These are phyloP conservation scores for Trichosporon sp. DNA, from an alignment of 1,284 basidiomycete species.

Conservation along the genomic window DNA sequence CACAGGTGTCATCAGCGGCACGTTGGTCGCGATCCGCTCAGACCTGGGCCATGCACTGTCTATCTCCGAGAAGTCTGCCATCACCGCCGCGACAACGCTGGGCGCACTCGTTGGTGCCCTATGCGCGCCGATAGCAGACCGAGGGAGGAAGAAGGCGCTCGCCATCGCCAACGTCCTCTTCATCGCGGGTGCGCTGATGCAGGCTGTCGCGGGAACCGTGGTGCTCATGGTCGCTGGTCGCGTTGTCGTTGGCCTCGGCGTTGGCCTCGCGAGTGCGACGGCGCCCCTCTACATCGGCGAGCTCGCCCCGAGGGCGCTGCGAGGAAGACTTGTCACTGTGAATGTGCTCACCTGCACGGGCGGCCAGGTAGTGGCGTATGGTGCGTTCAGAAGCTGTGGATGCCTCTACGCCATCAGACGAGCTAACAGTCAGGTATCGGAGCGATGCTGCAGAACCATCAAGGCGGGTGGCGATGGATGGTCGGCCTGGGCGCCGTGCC, in stretches of 20 bases:
- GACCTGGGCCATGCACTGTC: conserved; percentile 63
- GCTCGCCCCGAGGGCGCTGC: conserved; percentile 66
- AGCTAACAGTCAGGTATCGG: conserved; percentile 53
- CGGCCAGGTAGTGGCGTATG: conserved; percentile 73
- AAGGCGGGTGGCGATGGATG: conserved; percentile 76
- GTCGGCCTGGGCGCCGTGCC: conserved; percentile 69
- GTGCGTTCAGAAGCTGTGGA: conserved; percentile 24
- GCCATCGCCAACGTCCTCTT: conserved; percentile 69
- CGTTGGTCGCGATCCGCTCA: conserved; percentile 60
- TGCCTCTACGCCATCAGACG: too few species aligned
- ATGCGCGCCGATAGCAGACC: conserved; percentile 66
- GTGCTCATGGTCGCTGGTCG: conserved; percentile 71
- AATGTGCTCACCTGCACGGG: conserved; percentile 51
- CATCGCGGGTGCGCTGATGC: conserved; percentile 64
- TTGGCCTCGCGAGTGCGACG: conserved; percentile 65
- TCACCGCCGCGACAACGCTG: conserved; percentile 73
- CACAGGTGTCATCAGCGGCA: conserved; percentile 68
- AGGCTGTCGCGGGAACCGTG: conserved; percentile 60
- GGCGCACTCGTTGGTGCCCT: conserved; percentile 69
- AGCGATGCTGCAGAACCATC: conserved; percentile 62
- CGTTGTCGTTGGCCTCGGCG: conserved; percentile 59
- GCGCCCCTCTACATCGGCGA: conserved; percentile 80
- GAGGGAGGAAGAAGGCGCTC: conserved; percentile 65
- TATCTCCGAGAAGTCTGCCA: conserved; percentile 68
- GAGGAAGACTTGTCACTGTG: conserved; percentile 66